Base-by-base conservation (phyloP, 2,329 filamentous ascomycete genomes). In the Neospermospora avenae region DNA sequence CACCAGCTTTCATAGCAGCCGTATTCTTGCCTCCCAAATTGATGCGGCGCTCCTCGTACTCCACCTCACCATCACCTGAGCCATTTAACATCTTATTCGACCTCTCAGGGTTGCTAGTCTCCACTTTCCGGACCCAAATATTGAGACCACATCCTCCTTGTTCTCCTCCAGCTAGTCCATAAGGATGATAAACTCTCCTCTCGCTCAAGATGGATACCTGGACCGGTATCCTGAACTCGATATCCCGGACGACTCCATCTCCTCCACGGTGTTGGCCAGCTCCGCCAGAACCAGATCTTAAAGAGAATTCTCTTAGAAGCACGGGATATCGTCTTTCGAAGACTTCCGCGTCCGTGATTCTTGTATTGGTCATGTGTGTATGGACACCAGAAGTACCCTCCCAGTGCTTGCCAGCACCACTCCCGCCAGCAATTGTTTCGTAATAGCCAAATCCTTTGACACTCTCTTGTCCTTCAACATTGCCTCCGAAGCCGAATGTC, bases 371-470 rank as follows among this genome's bases (percentile, higher is more conserved):
- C 88, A 93, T 92, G 75, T 93, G 89, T 1, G 84, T 88, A 71
- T 93, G 69, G n/a, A 70, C 69, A 13, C 67, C 69, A 58, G 58
- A 84, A 11, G 88, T 87, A 39, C 90, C 90, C 62, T 88, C 79
- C 89, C 89, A 93, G 14, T 80, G 79, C 0, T 86, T 82, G 0
- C 89, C 89, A 0, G 90, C 90, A 28, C 90, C 90, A 41, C 82
- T 85, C 0, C 90, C 90, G 41, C 90, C 90, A 0, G 88, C 87
- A 64, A 95, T 92, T 5, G 90, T 93, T 74, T 95, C 90, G 73
- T 93, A 93, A 77, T 93, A 95, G 10, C 90, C 90, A 70, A 95
- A 95, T 0, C 90, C 90, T 37, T 85, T 84, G n/a, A 84, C 79
- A n/a, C 81, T 80, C 57, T 83, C 80, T 52, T 82, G 77, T 3